phyloP scores from a whole-genome alignment of 2,329 filamentous ascomycete species.

The Ciborinia camelliae region DNA sequence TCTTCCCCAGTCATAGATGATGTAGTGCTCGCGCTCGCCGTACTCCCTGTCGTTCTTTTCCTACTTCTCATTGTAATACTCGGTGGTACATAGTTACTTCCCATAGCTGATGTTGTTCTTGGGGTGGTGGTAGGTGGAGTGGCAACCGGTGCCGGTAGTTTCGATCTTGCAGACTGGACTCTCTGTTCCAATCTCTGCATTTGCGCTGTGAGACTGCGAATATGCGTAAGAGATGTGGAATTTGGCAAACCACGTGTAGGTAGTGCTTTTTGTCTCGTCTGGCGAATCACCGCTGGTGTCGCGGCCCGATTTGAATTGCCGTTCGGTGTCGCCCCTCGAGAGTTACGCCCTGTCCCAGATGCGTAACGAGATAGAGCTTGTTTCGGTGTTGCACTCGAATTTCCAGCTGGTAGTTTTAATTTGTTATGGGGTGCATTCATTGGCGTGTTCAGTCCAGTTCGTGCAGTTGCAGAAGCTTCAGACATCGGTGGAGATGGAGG shows the following conservation, averaged over 20 bases:
- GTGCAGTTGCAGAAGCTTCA: conserved; percentile 59
- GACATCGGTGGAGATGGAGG: conserved; percentile 94
- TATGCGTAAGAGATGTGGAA: conserved; percentile 79
- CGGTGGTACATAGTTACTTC: conserved; percentile 47
- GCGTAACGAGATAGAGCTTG: conserved; percentile 37
- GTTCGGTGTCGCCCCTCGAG: conserved; percentile 27
- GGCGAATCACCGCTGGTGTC: conserved; percentile 39
- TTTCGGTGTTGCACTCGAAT: conserved; percentile 53
- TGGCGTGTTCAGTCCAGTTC: conserved; percentile 31
- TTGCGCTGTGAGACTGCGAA: conserved; percentile 88
- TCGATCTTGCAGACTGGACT: conserved; percentile 87
- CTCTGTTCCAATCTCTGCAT: conserved; percentile 95
- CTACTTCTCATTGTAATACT: conserved; percentile 64
- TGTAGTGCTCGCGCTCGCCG: conserved; percentile 30
- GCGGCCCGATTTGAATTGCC: conserved; percentile 32
- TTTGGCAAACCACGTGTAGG: conserved; percentile 45
- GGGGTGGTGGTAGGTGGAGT: conserved; percentile 83
- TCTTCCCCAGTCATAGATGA: conserved; percentile 33
- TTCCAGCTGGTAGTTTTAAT: conserved; percentile 53
- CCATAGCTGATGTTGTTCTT: conserved; percentile 45
- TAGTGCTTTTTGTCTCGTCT: conserved; percentile 43
- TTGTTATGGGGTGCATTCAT: conserved; percentile 41
- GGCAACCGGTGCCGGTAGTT: conserved; percentile 75
- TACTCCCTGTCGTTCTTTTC: conserved; percentile 60
- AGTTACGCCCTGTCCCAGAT: conserved; percentile 29